Conservation (phyloP, 352 stramenopile genomes). For the Globisporangium irregulare region DNA sequence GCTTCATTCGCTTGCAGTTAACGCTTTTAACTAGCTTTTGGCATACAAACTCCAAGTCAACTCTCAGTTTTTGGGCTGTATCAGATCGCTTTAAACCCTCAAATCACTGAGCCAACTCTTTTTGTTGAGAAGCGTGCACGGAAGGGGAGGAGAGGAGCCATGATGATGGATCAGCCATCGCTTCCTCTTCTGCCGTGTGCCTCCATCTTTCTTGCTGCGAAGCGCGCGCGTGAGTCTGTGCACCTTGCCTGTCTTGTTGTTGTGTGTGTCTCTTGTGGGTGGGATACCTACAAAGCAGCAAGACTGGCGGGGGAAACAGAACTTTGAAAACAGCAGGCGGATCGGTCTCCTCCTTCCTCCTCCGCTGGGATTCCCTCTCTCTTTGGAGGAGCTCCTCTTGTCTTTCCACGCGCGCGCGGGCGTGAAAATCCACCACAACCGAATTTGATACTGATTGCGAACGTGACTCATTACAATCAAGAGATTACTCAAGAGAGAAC, state of each 20-base stretch:
- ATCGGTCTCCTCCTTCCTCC: neutral
- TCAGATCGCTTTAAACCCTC: neutral
- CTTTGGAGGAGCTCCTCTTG: neutral
- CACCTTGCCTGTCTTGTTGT: neutral
- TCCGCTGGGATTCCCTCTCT: neutral
- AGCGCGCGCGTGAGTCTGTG: neutral
- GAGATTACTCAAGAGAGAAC: neutral
- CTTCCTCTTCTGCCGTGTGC: neutral
- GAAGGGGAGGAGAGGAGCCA: constrained; percentile 1
- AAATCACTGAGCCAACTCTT: neutral
- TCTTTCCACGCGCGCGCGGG: neutral
- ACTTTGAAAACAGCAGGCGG: constrained; percentile 7
- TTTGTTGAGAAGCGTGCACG: neutral
- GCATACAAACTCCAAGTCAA: neutral
- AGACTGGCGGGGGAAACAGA: neutral
- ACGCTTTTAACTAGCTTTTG: neutral
- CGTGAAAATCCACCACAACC: constrained; percentile 16
- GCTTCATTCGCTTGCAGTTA: neutral
- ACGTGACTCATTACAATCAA: constrained; percentile 5
- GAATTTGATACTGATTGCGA: constrained; percentile 16
- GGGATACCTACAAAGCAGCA: neutral
- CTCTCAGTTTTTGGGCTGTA: neutral
- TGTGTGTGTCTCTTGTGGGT: constrained; percentile 4
- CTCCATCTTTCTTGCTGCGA: neutral
- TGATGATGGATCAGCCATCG: neutral